A percentile compares a stretch with the other conserved stretches of the same genome.
These are phyloP conservation scores for Monascus ruber DNA, from an alignment of 2,329 filamentous ascomycete genomes.

Conservation along the genomic window DNA sequence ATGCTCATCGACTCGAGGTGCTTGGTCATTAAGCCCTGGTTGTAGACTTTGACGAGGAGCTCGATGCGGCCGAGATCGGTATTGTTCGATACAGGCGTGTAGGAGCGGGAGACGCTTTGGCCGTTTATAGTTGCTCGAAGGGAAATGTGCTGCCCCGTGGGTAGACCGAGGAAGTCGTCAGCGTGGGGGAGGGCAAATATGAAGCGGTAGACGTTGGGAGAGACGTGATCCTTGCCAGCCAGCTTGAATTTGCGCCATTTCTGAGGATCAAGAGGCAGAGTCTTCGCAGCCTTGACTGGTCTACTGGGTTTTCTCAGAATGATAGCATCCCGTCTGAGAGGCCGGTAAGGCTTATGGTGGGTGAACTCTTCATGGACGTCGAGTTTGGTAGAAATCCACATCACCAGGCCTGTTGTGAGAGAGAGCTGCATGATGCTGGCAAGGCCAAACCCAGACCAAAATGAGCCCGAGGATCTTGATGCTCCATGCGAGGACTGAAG, in stretches of 20 bases:
- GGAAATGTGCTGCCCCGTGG: constrained; percentile 47
- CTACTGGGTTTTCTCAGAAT: constrained; percentile 25
- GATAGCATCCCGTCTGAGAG: too few species aligned
- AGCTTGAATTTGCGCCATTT: constrained; percentile 39
- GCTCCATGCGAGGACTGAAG: too few species aligned
- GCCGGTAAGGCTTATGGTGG: too few species aligned
- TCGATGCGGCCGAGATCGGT: constrained; percentile 22
- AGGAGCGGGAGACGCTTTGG: constrained; percentile 39
- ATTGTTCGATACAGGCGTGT: constrained; percentile 37
- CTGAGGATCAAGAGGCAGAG: constrained; percentile 35
- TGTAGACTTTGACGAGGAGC: constrained; percentile 25
- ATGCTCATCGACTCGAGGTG: constrained; percentile 20
- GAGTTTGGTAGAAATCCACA: too few species aligned
- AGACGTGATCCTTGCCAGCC: constrained; percentile 10
- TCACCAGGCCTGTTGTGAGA: too few species aligned
- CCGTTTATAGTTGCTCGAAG: constrained; percentile 40
- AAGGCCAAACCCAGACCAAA: too few species aligned
- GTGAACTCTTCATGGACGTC: too few species aligned
- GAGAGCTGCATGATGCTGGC: too few species aligned
- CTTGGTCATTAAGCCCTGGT: constrained; percentile 21
- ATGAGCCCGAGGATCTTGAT: too few species aligned
- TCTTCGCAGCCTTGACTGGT: constrained; percentile 29
- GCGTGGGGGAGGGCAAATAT: constrained; percentile 38
- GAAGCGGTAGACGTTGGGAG: constrained; percentile 30
- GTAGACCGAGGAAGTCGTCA: constrained; percentile 40